A percentile compares a stretch with the other conserved stretches of the same genome.
phyloP scores from a whole-genome alignment of 345 rosid genomes.

The Salix koriyanagi region DNA sequence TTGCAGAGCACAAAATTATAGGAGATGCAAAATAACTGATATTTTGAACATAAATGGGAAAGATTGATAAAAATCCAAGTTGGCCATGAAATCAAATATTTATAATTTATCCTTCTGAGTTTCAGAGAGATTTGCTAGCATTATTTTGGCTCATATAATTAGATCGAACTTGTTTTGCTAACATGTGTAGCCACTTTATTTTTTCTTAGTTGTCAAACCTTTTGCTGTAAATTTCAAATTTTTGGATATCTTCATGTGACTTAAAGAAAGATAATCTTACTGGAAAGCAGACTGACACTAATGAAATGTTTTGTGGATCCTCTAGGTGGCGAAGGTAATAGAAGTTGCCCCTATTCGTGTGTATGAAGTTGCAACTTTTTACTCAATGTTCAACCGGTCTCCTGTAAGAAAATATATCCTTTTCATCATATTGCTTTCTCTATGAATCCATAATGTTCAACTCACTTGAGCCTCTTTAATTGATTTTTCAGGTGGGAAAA shows the following conservation, averaged over 20 bases:
- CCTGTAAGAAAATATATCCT: constrained; percentile 46
- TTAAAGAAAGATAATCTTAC: neutral
- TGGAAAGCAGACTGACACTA: neutral
- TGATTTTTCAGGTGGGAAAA: constrained; percentile 71
- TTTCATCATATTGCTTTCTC: neutral
- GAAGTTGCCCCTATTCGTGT: constrained; percentile 95
- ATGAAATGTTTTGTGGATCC: constrained; percentile 11
- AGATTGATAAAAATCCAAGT: neutral
- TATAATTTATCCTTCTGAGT: neutral
- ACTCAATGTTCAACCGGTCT: constrained; percentile 92
- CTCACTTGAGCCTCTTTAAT: constrained; percentile 8
- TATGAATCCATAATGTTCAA: neutral
- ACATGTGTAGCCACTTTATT: neutral
- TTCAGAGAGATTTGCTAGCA: neutral
- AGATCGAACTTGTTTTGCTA: neutral
- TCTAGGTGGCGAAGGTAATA: constrained; percentile 79
- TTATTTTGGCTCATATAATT: neutral
- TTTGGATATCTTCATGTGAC: neutral
- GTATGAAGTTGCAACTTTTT: constrained; percentile 95
- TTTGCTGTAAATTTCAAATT: neutral
- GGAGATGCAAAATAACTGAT: neutral
- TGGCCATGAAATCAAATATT: neutral
- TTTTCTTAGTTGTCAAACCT: neutral
- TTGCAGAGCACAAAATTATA: neutral
- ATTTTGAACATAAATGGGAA: neutral